These are phyloP conservation scores for Diaporthe caulivora DNA, from an alignment of 2,329 filamentous ascomycete species.

Conservation along the genomic window DNA sequence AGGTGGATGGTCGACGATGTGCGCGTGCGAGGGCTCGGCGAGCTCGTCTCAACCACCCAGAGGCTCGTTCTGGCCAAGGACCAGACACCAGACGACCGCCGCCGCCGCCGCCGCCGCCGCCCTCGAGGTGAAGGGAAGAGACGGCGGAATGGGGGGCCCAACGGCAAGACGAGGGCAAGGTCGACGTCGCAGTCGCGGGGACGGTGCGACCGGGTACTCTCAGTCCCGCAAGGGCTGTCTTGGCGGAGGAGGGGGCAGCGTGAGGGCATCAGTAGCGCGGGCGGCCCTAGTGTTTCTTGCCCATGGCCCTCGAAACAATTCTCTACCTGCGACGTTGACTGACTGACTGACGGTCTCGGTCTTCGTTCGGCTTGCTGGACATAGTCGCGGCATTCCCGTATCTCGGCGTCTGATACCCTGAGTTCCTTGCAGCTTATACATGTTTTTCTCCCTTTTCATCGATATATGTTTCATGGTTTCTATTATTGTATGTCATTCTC, in stretches of 20 bases:
- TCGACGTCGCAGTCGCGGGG: constrained; percentile 32
- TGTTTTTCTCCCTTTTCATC: constrained; percentile 1
- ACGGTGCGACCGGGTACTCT: not conserved
- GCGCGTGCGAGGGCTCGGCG: constrained; percentile 49
- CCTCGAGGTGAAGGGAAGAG: constrained; percentile 45
- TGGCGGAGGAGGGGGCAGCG: constrained; percentile 38
- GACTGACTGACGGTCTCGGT: constrained; percentile 2
- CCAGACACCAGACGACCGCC: too few relatives aligned
- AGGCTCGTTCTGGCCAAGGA: constrained; percentile 51
- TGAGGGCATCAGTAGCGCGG: not conserved
- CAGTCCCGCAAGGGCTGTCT: constrained; percentile 48
- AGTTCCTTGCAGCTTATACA: not conserved
- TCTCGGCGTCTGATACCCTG: not conserved
- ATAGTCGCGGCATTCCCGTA: not conserved
- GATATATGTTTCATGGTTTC: constrained; percentile 9
- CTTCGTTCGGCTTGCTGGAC: constrained; percentile 1
- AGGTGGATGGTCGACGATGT: constrained; percentile 51
- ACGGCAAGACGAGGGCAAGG: constrained; percentile 36
- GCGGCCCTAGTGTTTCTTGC: not conserved
- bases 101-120: constrained; percentile 46
- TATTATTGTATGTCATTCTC: constrained; percentile 1
- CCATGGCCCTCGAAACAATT: not conserved
- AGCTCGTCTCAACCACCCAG: constrained; percentile 50
- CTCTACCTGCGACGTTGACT: not conserved
- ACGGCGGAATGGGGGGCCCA: constrained; percentile 28